Conservation (phyloP, 2,329 filamentous ascomycete genomes). For the Penicillium glabrum region DNA sequence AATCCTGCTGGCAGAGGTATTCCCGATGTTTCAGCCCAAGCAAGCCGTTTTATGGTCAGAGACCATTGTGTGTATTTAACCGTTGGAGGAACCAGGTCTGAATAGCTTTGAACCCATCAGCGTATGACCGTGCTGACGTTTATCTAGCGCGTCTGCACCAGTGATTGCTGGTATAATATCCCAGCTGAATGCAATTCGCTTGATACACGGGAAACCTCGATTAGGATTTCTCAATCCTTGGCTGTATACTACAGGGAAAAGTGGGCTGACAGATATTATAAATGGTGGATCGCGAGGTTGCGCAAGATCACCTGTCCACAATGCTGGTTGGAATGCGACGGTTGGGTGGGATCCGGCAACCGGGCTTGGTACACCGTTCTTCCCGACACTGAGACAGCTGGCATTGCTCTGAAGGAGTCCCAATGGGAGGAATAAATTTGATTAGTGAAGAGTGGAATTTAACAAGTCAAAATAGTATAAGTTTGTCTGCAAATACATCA, state of each 20-base stretch:
- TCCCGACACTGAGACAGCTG: slow-evolving; percentile 21
- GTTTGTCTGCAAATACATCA: neutral
- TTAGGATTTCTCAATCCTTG: slow-evolving; percentile 65
- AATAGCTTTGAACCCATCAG: neutral
- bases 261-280: slow-evolving; percentile 51
- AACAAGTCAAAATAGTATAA: neutral
- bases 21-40: slow-evolving; percentile 63
- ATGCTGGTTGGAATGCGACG: slow-evolving; percentile 54
- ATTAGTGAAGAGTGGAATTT: neutral
- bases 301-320: slow-evolving; percentile 40
- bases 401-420: slow-evolving; percentile 1
- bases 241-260: slow-evolving; percentile 52
- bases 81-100: slow-evolving; percentile 51
- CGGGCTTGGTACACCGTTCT: slow-evolving; percentile 39
- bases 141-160: slow-evolving; percentile 57
- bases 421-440: neutral
- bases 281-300: slow-evolving; percentile 50
- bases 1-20: slow-evolving; percentile 58
- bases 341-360: slow-evolving; percentile 53
- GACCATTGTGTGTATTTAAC: slow-evolving; percentile 36
- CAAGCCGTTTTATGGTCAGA: slow-evolving; percentile 41
- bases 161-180: slow-evolving; percentile 63
- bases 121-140: slow-evolving; percentile 13
- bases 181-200: slow-evolving; percentile 63
- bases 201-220: slow-evolving; percentile 53